Evolutionary conservation across 495 filamentous ascomycete species (phyloP).

Genomic region (Penicillium fimorum): DNA sequence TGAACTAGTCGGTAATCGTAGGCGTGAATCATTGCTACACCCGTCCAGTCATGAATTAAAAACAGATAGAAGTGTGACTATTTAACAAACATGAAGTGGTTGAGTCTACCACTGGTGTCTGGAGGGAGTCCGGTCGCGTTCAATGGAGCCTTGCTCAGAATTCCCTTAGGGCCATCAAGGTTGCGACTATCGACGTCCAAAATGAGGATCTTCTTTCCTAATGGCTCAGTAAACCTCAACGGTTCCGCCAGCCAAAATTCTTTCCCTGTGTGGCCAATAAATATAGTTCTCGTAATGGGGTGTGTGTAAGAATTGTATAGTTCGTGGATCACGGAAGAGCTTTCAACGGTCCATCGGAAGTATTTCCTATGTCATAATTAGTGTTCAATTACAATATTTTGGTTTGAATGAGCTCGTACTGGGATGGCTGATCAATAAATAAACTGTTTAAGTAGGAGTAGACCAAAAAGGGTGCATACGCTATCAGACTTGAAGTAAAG

Average conservation of each 20-base stretch:
- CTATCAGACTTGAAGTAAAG: not conserved
- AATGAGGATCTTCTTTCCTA: slow-evolving; percentile 38
- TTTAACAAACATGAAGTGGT: slow-evolving; percentile 41
- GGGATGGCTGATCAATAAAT: not conserved
- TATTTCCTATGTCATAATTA: not conserved
- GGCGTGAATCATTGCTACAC: slow-evolving; percentile 47
- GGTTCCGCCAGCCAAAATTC: not conserved
- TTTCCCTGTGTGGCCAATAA: slow-evolving; percentile 1
- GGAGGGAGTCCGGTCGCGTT: slow-evolving; percentile 13
- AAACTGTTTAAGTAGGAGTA: not conserved
- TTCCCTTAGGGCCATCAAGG: slow-evolving; percentile 22
- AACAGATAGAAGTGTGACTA: not conserved
- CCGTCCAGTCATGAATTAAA: not conserved
- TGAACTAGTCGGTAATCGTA: slow-evolving; percentile 54
- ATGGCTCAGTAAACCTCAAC: slow-evolving; percentile 17
- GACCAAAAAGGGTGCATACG: not conserved
- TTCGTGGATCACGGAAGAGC: not conserved
- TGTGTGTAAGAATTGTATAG: not conserved
- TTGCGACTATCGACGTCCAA: slow-evolving; percentile 42
- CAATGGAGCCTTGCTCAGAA: slow-evolving; percentile 29
- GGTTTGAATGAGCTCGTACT: not conserved
- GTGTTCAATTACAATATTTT: not conserved
- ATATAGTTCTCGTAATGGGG: not conserved
- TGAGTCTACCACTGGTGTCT: slow-evolving; percentile 35
- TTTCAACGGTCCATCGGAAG: not conserved